phyloP scores from a whole-genome alignment of 2,329 filamentous ascomycete species.

The Penicillium sp. region DNA sequence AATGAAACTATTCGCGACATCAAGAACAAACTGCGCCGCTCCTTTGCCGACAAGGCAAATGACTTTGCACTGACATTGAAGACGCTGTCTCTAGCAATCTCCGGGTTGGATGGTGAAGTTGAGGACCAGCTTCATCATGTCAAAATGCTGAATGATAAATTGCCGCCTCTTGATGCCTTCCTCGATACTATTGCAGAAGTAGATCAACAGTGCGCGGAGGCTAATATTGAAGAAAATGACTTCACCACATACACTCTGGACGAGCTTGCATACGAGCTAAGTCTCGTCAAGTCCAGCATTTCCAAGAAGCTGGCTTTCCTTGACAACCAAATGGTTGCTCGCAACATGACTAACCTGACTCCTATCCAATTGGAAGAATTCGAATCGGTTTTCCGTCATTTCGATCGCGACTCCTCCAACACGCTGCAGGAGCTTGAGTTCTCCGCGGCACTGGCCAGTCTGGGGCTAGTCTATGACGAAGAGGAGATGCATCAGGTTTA shows the following conservation, averaged over 20 bases:
- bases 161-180: slow-evolving; percentile 86
- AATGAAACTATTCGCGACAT: slow-evolving; percentile 99
- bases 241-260: slow-evolving; percentile 99
- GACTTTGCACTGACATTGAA: slow-evolving; percentile 95
- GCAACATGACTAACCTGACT: slow-evolving; percentile 97
- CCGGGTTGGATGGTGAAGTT: slow-evolving; percentile 92
- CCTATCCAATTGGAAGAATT: slow-evolving; percentile 98
- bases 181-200: slow-evolving; percentile 80
- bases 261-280: slow-evolving; percentile 88
- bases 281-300: slow-evolving; percentile 84
- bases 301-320: slow-evolving; percentile 95
- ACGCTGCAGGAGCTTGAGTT: slow-evolving; percentile 91
- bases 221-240: slow-evolving; percentile 98
- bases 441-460: slow-evolving; percentile 86
- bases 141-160: slow-evolving; percentile 74
- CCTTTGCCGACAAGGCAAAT: slow-evolving; percentile 96
- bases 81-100: slow-evolving; percentile 90
- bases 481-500: slow-evolving; percentile 98
- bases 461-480: slow-evolving; percentile 94
- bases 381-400: slow-evolving; percentile 96
- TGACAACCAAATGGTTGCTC: slow-evolving; percentile 96
- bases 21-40: slow-evolving; percentile 87
- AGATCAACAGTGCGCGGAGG: slow-evolving; percentile 85
- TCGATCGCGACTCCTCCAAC: slow-evolving; percentile 90
- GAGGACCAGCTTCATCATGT: slow-evolving; percentile 92